These are phyloP conservation scores for Komagataella pastoris DNA, from an alignment of 805 yeast species.

Conservation along the genomic window DNA sequence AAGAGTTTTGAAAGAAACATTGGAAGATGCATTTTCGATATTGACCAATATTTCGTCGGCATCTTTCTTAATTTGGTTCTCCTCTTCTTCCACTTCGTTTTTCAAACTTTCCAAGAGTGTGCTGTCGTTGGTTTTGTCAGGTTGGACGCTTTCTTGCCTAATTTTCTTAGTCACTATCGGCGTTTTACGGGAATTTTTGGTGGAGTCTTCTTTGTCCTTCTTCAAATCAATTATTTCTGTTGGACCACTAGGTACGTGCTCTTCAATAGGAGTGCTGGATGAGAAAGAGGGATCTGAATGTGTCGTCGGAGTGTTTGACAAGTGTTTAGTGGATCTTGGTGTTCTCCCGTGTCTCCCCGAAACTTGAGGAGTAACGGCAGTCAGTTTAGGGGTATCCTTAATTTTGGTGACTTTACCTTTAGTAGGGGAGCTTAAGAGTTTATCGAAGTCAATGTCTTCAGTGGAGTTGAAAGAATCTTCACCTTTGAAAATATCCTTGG, in stretches of 20 bases:
- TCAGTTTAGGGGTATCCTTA: not conserved
- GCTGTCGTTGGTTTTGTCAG: not conserved
- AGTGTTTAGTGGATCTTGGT: not conserved
- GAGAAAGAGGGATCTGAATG: not conserved
- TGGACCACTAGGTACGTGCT: not conserved
- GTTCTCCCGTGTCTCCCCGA: not conserved
- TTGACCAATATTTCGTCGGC: slow-evolving; percentile 1
- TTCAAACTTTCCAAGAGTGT: not conserved
- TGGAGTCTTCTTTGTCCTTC: not conserved
- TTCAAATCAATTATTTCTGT: not conserved
- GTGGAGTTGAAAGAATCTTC: not conserved
- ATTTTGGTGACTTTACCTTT: not conserved
- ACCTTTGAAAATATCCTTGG: not conserved
- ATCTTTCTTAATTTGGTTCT: slow-evolving; percentile 3
- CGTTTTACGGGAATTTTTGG: not conserved
- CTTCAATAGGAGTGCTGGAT: not conserved
- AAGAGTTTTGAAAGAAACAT: slow-evolving; percentile 3
- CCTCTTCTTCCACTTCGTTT: slow-evolving; percentile 7
- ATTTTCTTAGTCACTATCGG: not conserved
- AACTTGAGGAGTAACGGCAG: not conserved
- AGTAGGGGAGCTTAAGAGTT: not conserved
- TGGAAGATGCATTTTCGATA: slow-evolving; percentile 1
- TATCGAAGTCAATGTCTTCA: not conserved
- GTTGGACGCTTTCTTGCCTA: not conserved
- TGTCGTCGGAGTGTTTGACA: not conserved